Conservation (phyloP, 176 grass and related monocot genomes). For the Thinopyrum elongatum region DNA sequence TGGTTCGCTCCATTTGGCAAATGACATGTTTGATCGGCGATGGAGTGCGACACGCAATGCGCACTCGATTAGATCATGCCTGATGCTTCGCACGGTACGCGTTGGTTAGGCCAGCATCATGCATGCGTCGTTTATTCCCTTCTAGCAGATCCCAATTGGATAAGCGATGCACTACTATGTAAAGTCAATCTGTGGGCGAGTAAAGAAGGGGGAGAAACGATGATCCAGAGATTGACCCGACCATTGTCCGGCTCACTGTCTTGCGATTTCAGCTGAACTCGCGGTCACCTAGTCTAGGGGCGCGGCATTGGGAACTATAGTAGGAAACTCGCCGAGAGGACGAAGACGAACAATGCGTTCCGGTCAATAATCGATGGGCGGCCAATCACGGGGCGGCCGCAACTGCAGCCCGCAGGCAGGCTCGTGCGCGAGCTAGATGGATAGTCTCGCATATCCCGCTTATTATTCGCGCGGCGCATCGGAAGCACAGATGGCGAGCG, state of each 20-base stretch:
- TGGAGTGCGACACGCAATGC: neutral
- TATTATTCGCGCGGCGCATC: constrained; percentile 12
- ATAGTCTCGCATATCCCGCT: constrained; percentile 29
- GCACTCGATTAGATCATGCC: neutral
- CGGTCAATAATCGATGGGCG: too few species aligned
- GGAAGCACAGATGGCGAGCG: constrained; percentile 22
- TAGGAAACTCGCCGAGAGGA: neutral
- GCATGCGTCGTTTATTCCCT: neutral
- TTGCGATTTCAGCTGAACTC: constrained; percentile 12
- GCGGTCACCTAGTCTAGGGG: neutral
- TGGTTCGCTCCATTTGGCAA: neutral
- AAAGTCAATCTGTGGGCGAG: neutral
- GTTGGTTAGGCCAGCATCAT: neutral
- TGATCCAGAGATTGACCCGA: neutral
- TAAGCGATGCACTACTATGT: neutral
- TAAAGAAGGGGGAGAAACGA: neutral
- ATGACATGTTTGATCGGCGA: neutral
- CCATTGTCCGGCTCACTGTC: neutral
- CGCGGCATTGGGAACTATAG: constrained; percentile 10
- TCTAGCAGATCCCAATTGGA: neutral
- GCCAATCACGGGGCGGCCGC: too few species aligned
- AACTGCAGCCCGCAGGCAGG: too few species aligned
- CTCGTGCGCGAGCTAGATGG: neutral
- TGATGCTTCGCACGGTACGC: neutral
- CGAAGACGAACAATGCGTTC: too few species aligned